Conservation (phyloP, 2,329 filamentous ascomycete species). For the Alternaria gansuensis region DNA sequence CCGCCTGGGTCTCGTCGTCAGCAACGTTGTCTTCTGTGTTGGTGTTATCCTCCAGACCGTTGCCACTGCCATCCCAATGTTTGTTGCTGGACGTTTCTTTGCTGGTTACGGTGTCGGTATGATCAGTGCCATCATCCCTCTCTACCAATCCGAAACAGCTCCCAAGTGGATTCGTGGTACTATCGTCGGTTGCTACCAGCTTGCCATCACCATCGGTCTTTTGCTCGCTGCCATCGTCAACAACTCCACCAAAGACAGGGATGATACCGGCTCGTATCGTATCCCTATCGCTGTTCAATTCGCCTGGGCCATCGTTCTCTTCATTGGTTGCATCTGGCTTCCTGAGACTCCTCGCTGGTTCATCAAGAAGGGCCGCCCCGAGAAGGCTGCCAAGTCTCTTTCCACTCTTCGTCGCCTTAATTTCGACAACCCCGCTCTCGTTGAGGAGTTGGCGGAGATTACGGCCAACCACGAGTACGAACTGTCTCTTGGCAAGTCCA, state of each 20-base stretch:
- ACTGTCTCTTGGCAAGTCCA: slow-evolving; percentile 63
- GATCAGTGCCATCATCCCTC: slow-evolving; percentile 61
- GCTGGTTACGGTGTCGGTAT: slow-evolving; percentile 55
- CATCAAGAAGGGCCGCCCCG: slow-evolving; percentile 69
- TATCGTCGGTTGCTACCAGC: slow-evolving; percentile 74
- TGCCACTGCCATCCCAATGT: slow-evolving; percentile 49
- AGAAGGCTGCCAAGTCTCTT: slow-evolving; percentile 71
- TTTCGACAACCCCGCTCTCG: slow-evolving; percentile 66
- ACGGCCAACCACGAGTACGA: slow-evolving; percentile 79
- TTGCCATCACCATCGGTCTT: slow-evolving; percentile 75
- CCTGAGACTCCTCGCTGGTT: slow-evolving; percentile 80
- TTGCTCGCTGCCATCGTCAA: slow-evolving; percentile 73
- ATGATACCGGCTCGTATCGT: slow-evolving; percentile 72
- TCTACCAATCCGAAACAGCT: slow-evolving; percentile 77
- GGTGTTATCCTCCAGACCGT: slow-evolving; percentile 54
- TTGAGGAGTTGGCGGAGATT: slow-evolving; percentile 69
- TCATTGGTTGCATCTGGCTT: slow-evolving; percentile 67
- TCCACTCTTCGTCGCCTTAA: slow-evolving; percentile 69
- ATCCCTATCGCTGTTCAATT: slow-evolving; percentile 81
- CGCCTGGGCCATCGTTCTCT: slow-evolving; percentile 74
- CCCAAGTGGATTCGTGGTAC: slow-evolving; percentile 78
- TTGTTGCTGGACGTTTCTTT: slow-evolving; percentile 55
- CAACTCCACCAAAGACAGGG: slow-evolving; percentile 67
- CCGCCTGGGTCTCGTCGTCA: slow-evolving; percentile 65
- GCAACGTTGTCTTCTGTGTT: slow-evolving; percentile 50